Evolutionary conservation across 768 basidiomycete genomes (phyloP).

Genomic region (Kwoniella europaea): DNA sequence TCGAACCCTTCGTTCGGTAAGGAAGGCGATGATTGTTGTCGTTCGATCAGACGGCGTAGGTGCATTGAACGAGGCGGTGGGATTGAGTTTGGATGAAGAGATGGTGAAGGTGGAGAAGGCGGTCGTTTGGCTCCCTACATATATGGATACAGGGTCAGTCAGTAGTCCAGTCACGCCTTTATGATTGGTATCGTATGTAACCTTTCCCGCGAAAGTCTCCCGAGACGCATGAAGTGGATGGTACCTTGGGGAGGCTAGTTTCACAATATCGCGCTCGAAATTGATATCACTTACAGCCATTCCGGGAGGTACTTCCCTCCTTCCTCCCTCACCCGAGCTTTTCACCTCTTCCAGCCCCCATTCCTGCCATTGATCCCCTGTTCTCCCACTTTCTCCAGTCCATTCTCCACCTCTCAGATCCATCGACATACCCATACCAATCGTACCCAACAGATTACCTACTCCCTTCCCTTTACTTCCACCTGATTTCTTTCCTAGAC

Average conservation of each 20-base stretch:
- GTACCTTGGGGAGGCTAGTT: too few relatives aligned
- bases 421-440: constrained; percentile 25
- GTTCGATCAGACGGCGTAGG: constrained; percentile 34
- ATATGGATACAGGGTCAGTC: background rate
- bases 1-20: constrained; percentile 45
- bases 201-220: background rate
- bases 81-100: constrained; percentile 29
- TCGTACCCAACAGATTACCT: constrained; percentile 43
- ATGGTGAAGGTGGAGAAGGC: constrained; percentile 52
- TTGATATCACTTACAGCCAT: constrained; percentile 47
- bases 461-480: constrained; percentile 17
- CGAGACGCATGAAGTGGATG: too few relatives aligned
- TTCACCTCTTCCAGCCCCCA: constrained; percentile 33
- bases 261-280: too few relatives aligned
- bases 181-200: background rate
- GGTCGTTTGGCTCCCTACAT: constrained; percentile 52
- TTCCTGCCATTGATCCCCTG: constrained; percentile 45
- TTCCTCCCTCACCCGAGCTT: constrained; percentile 33
- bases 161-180: background rate
- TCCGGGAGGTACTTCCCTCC: constrained; percentile 50
- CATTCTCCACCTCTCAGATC: constrained; percentile 16
- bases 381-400: constrained; percentile 5
- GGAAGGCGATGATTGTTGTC: constrained; percentile 39
- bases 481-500: constrained; percentile 6
- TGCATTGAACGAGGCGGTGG: constrained; percentile 41